A percentile compares a stretch with the other conserved stretches of the same genome.
phyloP scores from a whole-genome alignment of 2,329 filamentous ascomycete genomes.

The Sarocladium oryzae region DNA sequence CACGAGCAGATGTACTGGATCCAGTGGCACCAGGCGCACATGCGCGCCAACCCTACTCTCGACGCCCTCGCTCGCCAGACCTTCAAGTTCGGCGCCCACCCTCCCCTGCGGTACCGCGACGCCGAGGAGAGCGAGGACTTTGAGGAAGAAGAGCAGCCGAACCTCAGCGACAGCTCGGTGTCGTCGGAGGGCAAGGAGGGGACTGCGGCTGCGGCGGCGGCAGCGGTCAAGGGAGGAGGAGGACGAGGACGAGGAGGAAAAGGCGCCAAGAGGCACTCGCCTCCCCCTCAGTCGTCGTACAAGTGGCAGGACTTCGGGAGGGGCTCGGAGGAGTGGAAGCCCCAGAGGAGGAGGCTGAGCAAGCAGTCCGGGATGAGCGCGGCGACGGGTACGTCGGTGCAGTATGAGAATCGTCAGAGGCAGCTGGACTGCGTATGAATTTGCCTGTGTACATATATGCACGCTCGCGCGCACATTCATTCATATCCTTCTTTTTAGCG shows the following conservation, averaged over 20 bases:
- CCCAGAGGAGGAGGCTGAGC: slow-evolving; percentile 8
- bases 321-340: neutral
- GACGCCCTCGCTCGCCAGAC: slow-evolving; percentile 12
- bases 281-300: neutral
- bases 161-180: no score
- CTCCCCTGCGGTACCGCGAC: slow-evolving; percentile 16
- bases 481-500: no score
- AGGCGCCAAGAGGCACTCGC: neutral
- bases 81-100: slow-evolving; percentile 16
- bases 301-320: slow-evolving; percentile 9
- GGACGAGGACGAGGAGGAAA: no score
- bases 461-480: no score
- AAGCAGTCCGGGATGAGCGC: neutral
- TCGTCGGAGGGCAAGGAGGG: no score
- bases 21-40: slow-evolving; percentile 27
- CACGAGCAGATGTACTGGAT: slow-evolving; percentile 57
- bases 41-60: slow-evolving; percentile 17
- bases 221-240: no score
- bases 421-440: neutral
- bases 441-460: no score
- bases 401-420: neutral
- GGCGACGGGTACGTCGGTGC: neutral
- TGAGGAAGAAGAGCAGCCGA: neutral
- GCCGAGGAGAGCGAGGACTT: slow-evolving; percentile 13
- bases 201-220: no score